These are phyloP conservation scores for Aspergillus pseudonomiae DNA, from an alignment of 2,329 filamentous ascomycete genomes.

Conservation along the genomic window DNA sequence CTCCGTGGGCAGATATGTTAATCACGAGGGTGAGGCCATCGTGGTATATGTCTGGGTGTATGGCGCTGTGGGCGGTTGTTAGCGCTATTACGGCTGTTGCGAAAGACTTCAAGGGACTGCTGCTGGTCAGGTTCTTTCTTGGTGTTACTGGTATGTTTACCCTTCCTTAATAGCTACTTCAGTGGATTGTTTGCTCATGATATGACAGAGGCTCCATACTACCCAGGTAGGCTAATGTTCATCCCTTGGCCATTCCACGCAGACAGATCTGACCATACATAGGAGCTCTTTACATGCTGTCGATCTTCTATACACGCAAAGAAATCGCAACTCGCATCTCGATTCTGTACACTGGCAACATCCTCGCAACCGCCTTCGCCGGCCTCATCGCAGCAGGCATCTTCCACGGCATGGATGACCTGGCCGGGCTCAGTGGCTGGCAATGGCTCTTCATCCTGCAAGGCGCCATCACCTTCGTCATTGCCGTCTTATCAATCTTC, in stretches of 20 bases:
- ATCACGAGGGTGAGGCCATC: constrained; percentile 44
- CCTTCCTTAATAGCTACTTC: too few relatives aligned
- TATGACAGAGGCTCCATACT: constrained; percentile 45
- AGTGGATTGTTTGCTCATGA: too few relatives aligned
- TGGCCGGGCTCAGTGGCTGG: constrained; percentile 60
- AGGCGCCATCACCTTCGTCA: constrained; percentile 51
- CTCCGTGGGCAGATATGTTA: constrained; percentile 26
- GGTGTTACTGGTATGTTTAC: constrained; percentile 24
- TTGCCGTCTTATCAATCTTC: constrained; percentile 46
- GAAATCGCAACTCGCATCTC: constrained; percentile 60
- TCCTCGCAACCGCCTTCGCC: constrained; percentile 63
- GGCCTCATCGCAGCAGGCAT: constrained; percentile 63
- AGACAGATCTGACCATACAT: neutral
- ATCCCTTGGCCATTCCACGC: too few relatives aligned
- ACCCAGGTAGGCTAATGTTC: constrained; percentile 51
- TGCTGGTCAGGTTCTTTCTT: constrained; percentile 43
- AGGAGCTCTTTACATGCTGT: constrained; percentile 60
- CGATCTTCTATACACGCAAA: constrained; percentile 67
- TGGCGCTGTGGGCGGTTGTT: constrained; percentile 35
- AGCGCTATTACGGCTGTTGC: constrained; percentile 35
- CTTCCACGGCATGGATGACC: constrained; percentile 60
- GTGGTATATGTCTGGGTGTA: constrained; percentile 45
- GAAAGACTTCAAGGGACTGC: constrained; percentile 43
- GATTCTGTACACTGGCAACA: constrained; percentile 62
- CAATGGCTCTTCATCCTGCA: constrained; percentile 49